Evolutionary conservation across 1,284 basidiomycete genomes (phyloP).

Genomic region (Mixia osmundae): DNA sequence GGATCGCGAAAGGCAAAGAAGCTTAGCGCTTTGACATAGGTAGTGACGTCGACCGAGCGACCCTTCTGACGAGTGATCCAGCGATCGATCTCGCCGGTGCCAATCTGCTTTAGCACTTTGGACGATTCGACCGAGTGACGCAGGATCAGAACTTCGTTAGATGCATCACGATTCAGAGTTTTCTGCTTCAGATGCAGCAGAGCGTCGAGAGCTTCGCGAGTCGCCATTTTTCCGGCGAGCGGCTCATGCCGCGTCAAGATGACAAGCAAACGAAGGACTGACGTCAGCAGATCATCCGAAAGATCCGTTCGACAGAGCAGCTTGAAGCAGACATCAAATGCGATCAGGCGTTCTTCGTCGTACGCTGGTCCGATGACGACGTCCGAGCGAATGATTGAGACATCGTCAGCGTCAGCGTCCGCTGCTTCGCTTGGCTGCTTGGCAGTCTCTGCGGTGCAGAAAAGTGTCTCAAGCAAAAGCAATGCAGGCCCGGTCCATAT

Average conservation of each 20-base stretch:
- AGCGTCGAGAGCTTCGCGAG: conserved; percentile 55
- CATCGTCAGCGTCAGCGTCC: too few relatives aligned
- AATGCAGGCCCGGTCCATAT: too few relatives aligned
- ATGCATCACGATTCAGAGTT: too few relatives aligned
- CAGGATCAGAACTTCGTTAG: conserved; percentile 63
- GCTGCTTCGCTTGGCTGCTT: conserved; percentile 19
- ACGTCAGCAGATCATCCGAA: conserved; percentile 52
- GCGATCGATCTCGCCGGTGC: conserved; percentile 46
- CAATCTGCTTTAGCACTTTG: conserved; percentile 39
- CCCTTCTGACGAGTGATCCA: conserved; percentile 27
- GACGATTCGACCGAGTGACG: conserved; percentile 73
- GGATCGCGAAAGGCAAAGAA: conserved; percentile 65
- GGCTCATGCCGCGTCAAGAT: conserved; percentile 42
- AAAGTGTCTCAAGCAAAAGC: too few relatives aligned
- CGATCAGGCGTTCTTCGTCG: conserved; percentile 34
- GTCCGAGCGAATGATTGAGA: too few relatives aligned
- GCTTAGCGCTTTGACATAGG: conserved; percentile 51
- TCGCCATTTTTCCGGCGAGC: conserved; percentile 17
- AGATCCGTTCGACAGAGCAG: conserved; percentile 38
- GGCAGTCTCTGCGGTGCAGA: conserved; percentile 29
- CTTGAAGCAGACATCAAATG: conserved; percentile 49
- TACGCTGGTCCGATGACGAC: conserved; percentile 32
- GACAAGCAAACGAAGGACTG: conserved; percentile 52
- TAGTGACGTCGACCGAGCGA: conserved; percentile 37
- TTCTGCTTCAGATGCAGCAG: too few relatives aligned